Base-by-base conservation (phyloP, 2,329 filamentous ascomycete species). In the Exophiala alcalophila region DNA sequence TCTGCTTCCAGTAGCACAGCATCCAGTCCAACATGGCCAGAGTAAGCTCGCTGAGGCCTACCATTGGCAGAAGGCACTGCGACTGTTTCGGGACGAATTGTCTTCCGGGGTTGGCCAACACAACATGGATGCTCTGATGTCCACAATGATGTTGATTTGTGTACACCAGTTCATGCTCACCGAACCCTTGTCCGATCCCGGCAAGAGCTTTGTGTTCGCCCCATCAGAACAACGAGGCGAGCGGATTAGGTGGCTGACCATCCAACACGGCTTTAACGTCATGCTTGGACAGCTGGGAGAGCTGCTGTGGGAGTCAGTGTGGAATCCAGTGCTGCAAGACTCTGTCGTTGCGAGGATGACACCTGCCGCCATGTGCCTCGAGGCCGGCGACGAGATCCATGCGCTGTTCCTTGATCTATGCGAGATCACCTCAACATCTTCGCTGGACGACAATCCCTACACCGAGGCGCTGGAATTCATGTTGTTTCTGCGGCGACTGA, bases 121-220 rank as follows among this genome's bases (percentile, higher is more conserved):
- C 4, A 67, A 66, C 46, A 67, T 66, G 58, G 63, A 65, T 47
- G 56, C 56, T 2, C 56, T 68, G 4, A 61, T 66, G 44, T 64
- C 63, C 2, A 57, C 62, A 24, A 65, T 64, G 31, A 55, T 68
- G 42, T 52, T 68, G 19, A 52, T 67, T 42, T 60, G 59, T 10
- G 54, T 63, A 25, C 59, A 64, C 42, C 57, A 63, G 14, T 66
- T 67, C 40, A 39, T 49, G 46, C 26, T 49, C 14, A 23, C 20
- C 19, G 29, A 37, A 15, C 26, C 40, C 4, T 3, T 6, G 4
- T 32, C 40, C 12, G 31, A 44, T 25, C 30, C 32, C 4, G 21
- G 23, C 16, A 31, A 41, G 30, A 44, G 40, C 29, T 49, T 49
- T 35, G 40, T 49, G 7, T 35, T 40, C 28, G 36, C 40, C 15